Base-by-base conservation (phyloP, 2,329 filamentous ascomycete genomes). In the Cryoendolithus antarcticus region DNA sequence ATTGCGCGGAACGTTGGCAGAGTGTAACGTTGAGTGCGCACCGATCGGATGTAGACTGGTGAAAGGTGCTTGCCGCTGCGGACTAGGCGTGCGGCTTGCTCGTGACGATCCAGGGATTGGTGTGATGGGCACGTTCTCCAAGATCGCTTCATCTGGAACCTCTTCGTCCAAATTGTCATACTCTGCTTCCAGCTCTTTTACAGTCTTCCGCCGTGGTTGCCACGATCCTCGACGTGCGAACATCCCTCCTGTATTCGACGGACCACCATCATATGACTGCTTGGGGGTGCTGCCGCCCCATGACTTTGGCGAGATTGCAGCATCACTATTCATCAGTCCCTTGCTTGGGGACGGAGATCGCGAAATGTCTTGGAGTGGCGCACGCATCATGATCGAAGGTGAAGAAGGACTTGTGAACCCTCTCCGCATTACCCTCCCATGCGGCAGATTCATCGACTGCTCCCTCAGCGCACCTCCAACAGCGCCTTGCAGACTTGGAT, bases 101-200 rank as follows among this genome's bases (percentile, higher is more conserved):
- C 60, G 35, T 54, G 53, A 2, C 12, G 52, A 52, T 30, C 52
- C 54, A 6, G 54, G 52, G 37, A 56, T 44, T 9, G 84, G 84
- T 0, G 83, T 88, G 34, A 91, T 75, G 4, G 84, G 84, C 2
- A 91, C 79, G 47, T 91, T 91, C 62, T 85, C 82, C 34, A 91
- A 72, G 38, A 86, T 71, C 15, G 83, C 72, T 39, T 84, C 82
- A 19, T 88, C 82, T 0, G 84, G 84, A 24, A 91, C 79, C 41
- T 73, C 70, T 45, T 84, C 76, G 52, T 86, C 82, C 39, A 75
- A 78, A 39, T 86, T 80, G 48, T 88, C 81, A 49, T 85, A 88
- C 54, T 89, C 83, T 39, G 75, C 73, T 56, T 91, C 84, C 38
- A 86, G 66, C 51, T 88, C 76, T 43, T 77, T 63, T 1, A 74